Base-by-base conservation (phyloP, 805 yeast species). In the Saccharomycopsis javanensis region DNA sequence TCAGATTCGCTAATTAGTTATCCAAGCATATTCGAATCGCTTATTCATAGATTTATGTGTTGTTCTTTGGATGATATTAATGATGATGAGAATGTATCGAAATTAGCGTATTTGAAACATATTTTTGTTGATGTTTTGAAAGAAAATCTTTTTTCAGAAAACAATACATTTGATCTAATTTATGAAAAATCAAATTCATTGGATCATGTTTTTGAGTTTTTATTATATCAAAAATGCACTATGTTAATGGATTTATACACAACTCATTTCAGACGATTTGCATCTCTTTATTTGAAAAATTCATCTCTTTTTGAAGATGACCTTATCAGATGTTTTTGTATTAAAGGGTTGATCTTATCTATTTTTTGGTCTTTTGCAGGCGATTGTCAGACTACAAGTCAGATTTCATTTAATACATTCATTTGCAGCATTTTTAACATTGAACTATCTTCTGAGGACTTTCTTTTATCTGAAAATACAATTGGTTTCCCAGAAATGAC, bases 161-260 rank as follows among this genome's bases (percentile, higher is more conserved):
- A 30, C 11, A 18, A 30, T 2, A 16, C 61, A 0, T 35, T 75
- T 3, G 45, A 46, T 3, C 45, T 59, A 1, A 46, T 75, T 0
- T 56, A 72, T 31, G 50, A 56, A 0, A 57, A 65, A 5, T 70
- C 81, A 0, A 35, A 46, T 2, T 54, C 56, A 0, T 62, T 71
- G 2, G 59, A 61, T 1, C 91, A 85, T 63, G 72, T 82, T 3
- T 83, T 85, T 87, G 74, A 69, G 3, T 75, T 72, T 51, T 67
- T 73, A 5, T 60, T 61, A 1, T 63, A 66, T 3, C 68, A 81
- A 20, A 70, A 72, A 1, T 50, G 79, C 2, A 61, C 64, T 1
- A 72, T 81, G 0, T 65, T 79, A 20, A 68, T 71, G 34, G 69
- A 77, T 0, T 63, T 80, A 31, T 61, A 81, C 31, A 68, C 62